A percentile compares a stretch with the other conserved stretches of the same genome.
Conservation (phyloP, 805 yeast genomes). For the Wickerhamiella occidentalis region DNA sequence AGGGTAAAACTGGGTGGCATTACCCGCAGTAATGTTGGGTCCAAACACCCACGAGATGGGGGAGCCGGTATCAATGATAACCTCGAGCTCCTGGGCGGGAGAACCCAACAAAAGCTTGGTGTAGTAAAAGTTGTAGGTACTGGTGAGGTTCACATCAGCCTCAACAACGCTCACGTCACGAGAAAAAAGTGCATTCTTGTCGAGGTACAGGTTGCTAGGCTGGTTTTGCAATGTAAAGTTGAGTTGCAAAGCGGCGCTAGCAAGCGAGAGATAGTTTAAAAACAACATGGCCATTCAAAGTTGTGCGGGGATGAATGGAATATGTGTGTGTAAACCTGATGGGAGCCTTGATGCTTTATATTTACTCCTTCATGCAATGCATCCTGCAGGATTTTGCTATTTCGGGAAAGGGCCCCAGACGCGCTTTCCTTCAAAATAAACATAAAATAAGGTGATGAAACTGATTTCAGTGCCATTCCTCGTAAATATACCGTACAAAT, state of each 20-base stretch:
- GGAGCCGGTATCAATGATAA: slow-evolving; percentile 40
- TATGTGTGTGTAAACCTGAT: neutral
- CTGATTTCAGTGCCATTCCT: neutral
- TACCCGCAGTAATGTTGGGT: slow-evolving; percentile 21
- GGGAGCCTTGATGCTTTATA: neutral
- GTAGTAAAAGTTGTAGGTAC: slow-evolving; percentile 29
- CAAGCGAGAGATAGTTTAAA: neutral
- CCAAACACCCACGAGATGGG: slow-evolving; percentile 39
- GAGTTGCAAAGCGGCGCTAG: slow-evolving; percentile 5
- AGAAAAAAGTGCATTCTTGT: neutral
- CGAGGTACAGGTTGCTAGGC: neutral
- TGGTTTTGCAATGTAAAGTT: slow-evolving; percentile 6
- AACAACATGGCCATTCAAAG: neutral
- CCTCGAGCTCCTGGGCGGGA: slow-evolving; percentile 33
- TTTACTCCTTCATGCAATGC: slow-evolving; percentile 9
- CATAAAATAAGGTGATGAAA: neutral
- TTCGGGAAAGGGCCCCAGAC: slow-evolving; percentile 1
- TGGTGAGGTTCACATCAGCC: slow-evolving; percentile 19
- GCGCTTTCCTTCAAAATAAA: neutral
- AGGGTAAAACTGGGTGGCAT: slow-evolving; percentile 23
- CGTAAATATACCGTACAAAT: neutral
- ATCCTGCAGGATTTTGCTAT: slow-evolving; percentile 4
- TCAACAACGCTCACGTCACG: slow-evolving; percentile 7
- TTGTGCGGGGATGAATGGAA: too few species aligned
- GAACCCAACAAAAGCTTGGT: slow-evolving; percentile 31